A percentile compares a stretch with the other conserved stretches of the same genome.
Evolutionary conservation across 2,329 filamentous ascomycete genomes (phyloP).

Genomic region (Claviceps sp.): DNA sequence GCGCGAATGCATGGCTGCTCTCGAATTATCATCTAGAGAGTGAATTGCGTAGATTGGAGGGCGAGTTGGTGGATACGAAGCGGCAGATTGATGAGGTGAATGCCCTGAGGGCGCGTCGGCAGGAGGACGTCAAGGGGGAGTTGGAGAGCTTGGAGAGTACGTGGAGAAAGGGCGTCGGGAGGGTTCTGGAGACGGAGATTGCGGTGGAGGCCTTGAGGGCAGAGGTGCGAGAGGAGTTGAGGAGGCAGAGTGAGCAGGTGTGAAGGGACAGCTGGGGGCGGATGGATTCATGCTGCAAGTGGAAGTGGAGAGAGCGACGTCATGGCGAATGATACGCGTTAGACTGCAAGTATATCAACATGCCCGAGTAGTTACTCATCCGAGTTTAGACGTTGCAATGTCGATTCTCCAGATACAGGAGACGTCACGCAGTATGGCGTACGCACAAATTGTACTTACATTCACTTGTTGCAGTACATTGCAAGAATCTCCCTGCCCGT

Average conservation of each 20-base stretch:
- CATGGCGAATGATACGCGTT: too few species aligned
- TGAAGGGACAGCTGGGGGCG: background rate
- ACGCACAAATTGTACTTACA: too few species aligned
- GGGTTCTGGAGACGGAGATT: conserved; percentile 74
- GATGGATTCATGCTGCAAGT: too few species aligned
- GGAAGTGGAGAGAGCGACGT: too few species aligned
- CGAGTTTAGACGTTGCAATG: too few species aligned
- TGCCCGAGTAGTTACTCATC: too few species aligned
- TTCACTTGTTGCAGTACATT: background rate
- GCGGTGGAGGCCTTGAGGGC: conserved; percentile 60
- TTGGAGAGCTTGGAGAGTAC: conserved; percentile 58
- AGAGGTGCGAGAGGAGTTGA: conserved; percentile 52
- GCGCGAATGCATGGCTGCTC: conserved; percentile 85
- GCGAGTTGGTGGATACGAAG: conserved; percentile 55
- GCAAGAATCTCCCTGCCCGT: background rate
- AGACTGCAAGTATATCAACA: too few species aligned
- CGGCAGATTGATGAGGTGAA: conserved; percentile 62
- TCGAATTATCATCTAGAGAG: conserved; percentile 70
- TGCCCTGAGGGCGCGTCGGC: conserved; percentile 50
- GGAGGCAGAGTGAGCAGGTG: conserved; percentile 11
- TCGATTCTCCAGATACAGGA: too few species aligned
- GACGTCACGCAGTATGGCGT: too few species aligned
- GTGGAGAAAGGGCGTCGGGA: conserved; percentile 68
- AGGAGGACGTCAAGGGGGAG: conserved; percentile 61
- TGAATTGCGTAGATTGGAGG: conserved; percentile 50